These are phyloP conservation scores for Plasmodium adleri DNA, from an alignment of 169 alveolate species.

Conservation along the genomic window DNA sequence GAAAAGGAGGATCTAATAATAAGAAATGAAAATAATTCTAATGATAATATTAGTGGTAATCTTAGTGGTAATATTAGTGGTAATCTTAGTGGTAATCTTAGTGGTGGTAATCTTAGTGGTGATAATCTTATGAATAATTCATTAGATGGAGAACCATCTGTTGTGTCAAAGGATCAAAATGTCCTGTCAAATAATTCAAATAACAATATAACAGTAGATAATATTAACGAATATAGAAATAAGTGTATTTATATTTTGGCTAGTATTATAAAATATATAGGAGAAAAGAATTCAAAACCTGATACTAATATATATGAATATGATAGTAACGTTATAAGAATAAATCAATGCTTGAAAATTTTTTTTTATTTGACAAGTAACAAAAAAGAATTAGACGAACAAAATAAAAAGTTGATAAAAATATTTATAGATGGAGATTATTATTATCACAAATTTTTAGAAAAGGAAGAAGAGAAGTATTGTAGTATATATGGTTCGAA, in stretches of 20 bases:
- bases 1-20: no score
- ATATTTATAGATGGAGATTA: slow-evolving; percentile 59
- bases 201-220: background rate
- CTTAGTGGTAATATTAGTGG: background rate
- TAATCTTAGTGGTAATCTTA: background rate
- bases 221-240: slow-evolving; percentile 30
- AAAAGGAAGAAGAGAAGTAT: slow-evolving; percentile 66
- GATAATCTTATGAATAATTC: background rate
- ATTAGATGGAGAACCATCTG: background rate
- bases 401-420: slow-evolving; percentile 16
- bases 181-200: background rate
- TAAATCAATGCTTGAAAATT: slow-evolving; percentile 61
- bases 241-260: slow-evolving; percentile 45
- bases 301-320: slow-evolving; percentile 16
- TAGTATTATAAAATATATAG: slow-evolving; percentile 29
- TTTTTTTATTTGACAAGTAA: slow-evolving; percentile 13
- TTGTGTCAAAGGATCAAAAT: background rate
- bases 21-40: no score
- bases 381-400: slow-evolving; percentile 3
- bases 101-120: no score
- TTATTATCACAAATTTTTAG: slow-evolving; percentile 40
- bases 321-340: slow-evolving; percentile 68
- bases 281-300: slow-evolving; percentile 18
- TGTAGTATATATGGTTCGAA: slow-evolving; percentile 46
- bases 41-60: no score